Evolutionary conservation across 2,329 filamentous ascomycete species (phyloP).

Genomic region (Knufia petricola): DNA sequence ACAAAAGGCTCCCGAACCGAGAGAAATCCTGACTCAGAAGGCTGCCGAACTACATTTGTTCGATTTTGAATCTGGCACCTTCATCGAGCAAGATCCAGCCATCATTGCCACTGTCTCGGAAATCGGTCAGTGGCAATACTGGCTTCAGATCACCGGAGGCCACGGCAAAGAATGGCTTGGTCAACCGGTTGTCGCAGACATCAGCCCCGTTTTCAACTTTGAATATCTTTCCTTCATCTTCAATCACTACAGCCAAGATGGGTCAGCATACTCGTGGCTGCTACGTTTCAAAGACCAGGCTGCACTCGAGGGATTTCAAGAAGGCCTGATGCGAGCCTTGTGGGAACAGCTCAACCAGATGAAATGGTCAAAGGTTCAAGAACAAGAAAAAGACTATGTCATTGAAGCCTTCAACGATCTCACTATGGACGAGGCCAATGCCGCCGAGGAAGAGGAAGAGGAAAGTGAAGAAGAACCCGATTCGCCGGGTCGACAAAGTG

Average conservation of each 20-base stretch:
- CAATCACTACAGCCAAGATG: slow-evolving; percentile 85
- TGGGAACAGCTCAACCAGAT: slow-evolving; percentile 94
- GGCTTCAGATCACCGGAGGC: slow-evolving; percentile 71
- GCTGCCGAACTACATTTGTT: slow-evolving; percentile 84
- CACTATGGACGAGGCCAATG: slow-evolving; percentile 70
- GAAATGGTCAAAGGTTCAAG: slow-evolving; percentile 90
- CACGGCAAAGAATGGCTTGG: slow-evolving; percentile 75
- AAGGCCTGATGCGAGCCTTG: slow-evolving; percentile 86
- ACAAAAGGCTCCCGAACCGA: slow-evolving; percentile 53
- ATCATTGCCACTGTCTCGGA: slow-evolving; percentile 76
- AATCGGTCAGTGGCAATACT: slow-evolving; percentile 87
- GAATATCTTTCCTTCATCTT: slow-evolving; percentile 99
- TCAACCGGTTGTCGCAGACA: slow-evolving; percentile 74
- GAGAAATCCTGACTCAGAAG: slow-evolving; percentile 65
- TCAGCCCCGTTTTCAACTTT: slow-evolving; percentile 98
- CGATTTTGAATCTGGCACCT: slow-evolving; percentile 78
- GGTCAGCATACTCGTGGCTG: slow-evolving; percentile 89
- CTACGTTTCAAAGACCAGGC: slow-evolving; percentile 79
- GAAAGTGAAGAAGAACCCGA: slow-evolving; percentile 54
- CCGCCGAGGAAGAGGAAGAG: slow-evolving; percentile 47
- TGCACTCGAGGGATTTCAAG: slow-evolving; percentile 76
- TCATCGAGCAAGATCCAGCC: slow-evolving; percentile 65
- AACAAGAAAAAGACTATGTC: slow-evolving; percentile 87
- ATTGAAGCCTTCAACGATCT: slow-evolving; percentile 92
- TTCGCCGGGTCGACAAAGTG: slow-evolving; percentile 57